These are phyloP conservation scores for Pythium phragmitis DNA, from an alignment of 352 stramenopile genomes.

Conservation along the genomic window DNA sequence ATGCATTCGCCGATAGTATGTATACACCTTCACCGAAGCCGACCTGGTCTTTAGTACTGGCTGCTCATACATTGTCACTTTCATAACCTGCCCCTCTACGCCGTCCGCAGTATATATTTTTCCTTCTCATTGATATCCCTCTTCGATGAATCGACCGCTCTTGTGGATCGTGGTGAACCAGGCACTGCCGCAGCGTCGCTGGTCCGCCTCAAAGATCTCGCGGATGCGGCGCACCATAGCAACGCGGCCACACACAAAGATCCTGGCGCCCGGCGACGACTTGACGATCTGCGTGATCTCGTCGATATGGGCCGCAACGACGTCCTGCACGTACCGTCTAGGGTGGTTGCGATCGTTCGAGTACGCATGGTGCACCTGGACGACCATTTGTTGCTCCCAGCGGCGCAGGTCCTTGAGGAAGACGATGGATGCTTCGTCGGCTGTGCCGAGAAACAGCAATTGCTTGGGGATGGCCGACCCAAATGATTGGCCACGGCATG, in stretches of 20 bases:
- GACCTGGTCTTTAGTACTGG: too few species aligned
- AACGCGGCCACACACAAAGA: slow-evolving; percentile 30
- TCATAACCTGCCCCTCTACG: too few species aligned
- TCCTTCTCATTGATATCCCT: slow-evolving; percentile 8
- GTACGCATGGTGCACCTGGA: slow-evolving; percentile 32
- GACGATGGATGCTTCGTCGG: slow-evolving; percentile 31
- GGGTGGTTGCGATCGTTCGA: slow-evolving; percentile 20
- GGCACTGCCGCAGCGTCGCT: slow-evolving; percentile 5
- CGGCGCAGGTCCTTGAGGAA: slow-evolving; percentile 36
- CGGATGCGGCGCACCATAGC: slow-evolving; percentile 29
- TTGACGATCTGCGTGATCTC: slow-evolving; percentile 27
- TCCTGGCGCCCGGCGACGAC: slow-evolving; percentile 6
- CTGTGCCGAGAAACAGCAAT: slow-evolving; percentile 35
- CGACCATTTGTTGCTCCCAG: slow-evolving; percentile 33
- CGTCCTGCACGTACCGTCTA: slow-evolving; percentile 30
- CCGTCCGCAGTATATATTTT: not conserved
- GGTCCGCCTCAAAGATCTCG: slow-evolving; percentile 31
- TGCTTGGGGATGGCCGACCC: slow-evolving; percentile 16
- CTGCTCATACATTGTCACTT: too few species aligned
- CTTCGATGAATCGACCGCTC: slow-evolving; percentile 20
- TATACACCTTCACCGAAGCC: too few species aligned
- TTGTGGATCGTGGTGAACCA: slow-evolving; percentile 20
- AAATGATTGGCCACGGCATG: not conserved
- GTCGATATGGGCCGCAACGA: slow-evolving; percentile 26
- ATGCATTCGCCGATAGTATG: too few species aligned